These are phyloP conservation scores for Brasilioporus rufonigricans DNA, from an alignment of 768 basidiomycete species.

Conservation along the genomic window DNA sequence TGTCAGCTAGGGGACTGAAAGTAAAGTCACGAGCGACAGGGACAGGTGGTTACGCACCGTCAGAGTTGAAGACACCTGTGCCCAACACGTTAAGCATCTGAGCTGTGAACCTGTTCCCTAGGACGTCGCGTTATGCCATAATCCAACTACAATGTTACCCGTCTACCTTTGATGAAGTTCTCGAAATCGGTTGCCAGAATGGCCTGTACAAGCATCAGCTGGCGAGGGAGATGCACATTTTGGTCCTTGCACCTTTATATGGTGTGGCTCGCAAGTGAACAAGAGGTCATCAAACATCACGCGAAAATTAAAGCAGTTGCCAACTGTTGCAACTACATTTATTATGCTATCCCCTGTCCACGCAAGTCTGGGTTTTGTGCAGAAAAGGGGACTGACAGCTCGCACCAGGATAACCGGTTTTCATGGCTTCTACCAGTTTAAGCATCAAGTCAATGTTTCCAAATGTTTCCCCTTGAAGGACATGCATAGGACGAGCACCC, in stretches of 20 bases:
- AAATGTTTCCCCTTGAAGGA: conserved; percentile 35
- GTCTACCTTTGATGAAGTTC: conserved; percentile 56
- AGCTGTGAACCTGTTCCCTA: conserved; percentile 37
- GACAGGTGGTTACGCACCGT: conserved; percentile 38
- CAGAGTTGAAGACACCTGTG: conserved; percentile 67
- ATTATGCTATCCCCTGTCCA: conserved; percentile 42
- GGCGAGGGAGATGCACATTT: background rate
- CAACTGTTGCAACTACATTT: conserved; percentile 34
- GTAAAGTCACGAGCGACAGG: background rate
- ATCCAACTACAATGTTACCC: background rate
- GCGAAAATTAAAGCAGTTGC: conserved; percentile 45
- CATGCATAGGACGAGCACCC: conserved; percentile 46
- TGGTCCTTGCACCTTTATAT: conserved; percentile 41
- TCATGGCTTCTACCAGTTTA: conserved; percentile 34
- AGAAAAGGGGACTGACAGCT: background rate
- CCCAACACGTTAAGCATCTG: conserved; percentile 52
- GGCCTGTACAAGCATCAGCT: conserved; percentile 16
- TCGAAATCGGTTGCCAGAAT: conserved; percentile 57
- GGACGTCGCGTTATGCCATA: background rate
- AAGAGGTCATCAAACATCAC: conserved; percentile 45
- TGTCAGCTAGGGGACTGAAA: conserved; percentile 35
- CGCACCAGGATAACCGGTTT: conserved; percentile 50
- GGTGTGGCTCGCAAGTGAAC: conserved; percentile 50
- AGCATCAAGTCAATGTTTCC: conserved; percentile 48
- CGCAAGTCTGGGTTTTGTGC: background rate